Evolutionary conservation across 73 alveolate species (phyloP).

Genomic region (Durusdinium trenchii): DNA sequence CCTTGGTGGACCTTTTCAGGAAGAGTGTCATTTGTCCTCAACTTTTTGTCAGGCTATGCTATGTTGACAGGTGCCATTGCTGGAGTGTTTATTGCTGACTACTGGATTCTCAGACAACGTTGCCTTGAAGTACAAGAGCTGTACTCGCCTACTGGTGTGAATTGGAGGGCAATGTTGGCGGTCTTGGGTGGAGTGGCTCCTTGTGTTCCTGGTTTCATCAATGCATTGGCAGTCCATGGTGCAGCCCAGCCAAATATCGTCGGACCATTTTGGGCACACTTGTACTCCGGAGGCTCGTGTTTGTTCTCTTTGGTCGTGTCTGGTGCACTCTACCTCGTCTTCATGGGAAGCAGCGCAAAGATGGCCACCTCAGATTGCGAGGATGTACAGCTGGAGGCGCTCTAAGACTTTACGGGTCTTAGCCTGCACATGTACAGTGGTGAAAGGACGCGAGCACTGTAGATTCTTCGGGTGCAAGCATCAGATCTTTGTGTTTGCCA

Average conservation of each 20-base stretch:
- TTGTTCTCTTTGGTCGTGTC: neutral
- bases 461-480: no score
- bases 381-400: no score
- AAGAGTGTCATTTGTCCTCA: constrained; percentile 44
- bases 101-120: constrained; percentile 39
- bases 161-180: constrained; percentile 35
- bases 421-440: no score
- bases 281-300: constrained; percentile 42
- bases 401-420: no score
- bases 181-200: constrained; percentile 34
- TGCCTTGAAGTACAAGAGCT: constrained; percentile 21
- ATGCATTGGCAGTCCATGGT: neutral
- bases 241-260: neutral
- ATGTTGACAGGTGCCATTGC: constrained; percentile 80
- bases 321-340: neutral
- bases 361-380: no score
- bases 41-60: constrained; percentile 68
- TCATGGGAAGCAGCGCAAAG: no score
- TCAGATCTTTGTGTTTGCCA: no score
- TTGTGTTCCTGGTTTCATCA: constrained; percentile 48
- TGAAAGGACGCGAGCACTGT: no score
- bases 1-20: constrained; percentile 92
- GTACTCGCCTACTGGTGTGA: constrained; percentile 38
- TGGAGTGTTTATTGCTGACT: constrained; percentile 39
- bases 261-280: constrained; percentile 41